These are phyloP conservation scores for Pyrus hybrid DNA, from an alignment of 331 rosid species.

Conservation along the genomic window DNA sequence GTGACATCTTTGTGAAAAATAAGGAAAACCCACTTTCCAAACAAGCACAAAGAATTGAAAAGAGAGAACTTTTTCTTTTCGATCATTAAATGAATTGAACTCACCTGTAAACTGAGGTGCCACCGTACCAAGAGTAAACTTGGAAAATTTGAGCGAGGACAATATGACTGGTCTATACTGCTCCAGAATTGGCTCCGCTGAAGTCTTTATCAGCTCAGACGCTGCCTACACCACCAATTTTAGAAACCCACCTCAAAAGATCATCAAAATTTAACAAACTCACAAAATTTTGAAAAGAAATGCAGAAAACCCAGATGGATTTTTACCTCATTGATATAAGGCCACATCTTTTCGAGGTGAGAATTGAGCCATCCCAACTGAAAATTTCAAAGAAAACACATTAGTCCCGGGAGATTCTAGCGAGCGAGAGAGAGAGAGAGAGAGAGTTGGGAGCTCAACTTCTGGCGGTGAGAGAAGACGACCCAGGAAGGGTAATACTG, in stretches of 20 bases:
- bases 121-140: conserved; percentile 90
- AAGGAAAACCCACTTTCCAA: neutral
- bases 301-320: neutral
- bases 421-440: neutral
- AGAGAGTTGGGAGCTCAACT: conserved; percentile 35
- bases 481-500: conserved; percentile 90
- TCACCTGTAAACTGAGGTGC: conserved; percentile 92
- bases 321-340: conserved; percentile 72
- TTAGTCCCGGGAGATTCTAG: neutral
- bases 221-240: conserved; percentile 53
- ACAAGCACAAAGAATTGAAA: neutral
- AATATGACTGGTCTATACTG: conserved; percentile 62
- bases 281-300: neutral
- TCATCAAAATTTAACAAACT: neutral
- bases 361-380: conserved; percentile 81
- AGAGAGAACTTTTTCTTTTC: neutral
- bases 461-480: conserved; percentile 72
- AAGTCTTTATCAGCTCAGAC: conserved; percentile 87
- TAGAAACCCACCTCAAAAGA: neutral
- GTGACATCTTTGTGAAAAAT: neutral
- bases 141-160: conserved; percentile 6
- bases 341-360: conserved; percentile 92
- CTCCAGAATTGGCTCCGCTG: conserved; percentile 79
- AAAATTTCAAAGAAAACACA: conserved; percentile 5
- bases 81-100: conserved; percentile 7